Evolutionary conservation across 768 basidiomycete genomes (phyloP).

Genomic region (Mycena venus): DNA sequence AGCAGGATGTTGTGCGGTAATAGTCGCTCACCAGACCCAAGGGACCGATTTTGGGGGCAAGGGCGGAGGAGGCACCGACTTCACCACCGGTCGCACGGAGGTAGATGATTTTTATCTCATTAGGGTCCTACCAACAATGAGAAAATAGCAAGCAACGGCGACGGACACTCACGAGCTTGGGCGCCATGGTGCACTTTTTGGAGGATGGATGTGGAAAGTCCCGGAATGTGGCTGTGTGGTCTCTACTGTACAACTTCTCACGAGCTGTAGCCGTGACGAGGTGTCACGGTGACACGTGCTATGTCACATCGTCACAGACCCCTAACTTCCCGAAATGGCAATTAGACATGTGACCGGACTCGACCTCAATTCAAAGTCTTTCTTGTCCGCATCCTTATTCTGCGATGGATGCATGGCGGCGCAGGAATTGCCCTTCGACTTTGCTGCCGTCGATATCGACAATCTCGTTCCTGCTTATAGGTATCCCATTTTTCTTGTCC

Average conservation of each 20-base stretch:
- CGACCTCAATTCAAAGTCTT: too few relatives aligned
- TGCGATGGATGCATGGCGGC: slow-evolving; percentile 88
- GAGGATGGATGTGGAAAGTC: slow-evolving; percentile 40
- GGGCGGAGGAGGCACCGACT: slow-evolving; percentile 97
- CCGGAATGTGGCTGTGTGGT: slow-evolving; percentile 59
- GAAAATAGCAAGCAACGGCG: not conserved
- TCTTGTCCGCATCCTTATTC: too few relatives aligned
- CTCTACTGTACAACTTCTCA: too few relatives aligned
- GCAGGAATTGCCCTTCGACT: slow-evolving; percentile 80
- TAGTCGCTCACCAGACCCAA: slow-evolving; percentile 89
- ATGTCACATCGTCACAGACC: too few relatives aligned
- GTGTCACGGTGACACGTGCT: too few relatives aligned
- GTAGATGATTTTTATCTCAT: slow-evolving; percentile 99
- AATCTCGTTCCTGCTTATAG: slow-evolving; percentile 90
- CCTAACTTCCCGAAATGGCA: too few relatives aligned
- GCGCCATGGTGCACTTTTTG: slow-evolving; percentile 40
- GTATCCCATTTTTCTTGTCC: slow-evolving; percentile 59
- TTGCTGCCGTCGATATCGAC: slow-evolving; percentile 89
- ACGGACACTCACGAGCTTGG: slow-evolving; percentile 70
- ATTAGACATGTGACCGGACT: slow-evolving; percentile 6
- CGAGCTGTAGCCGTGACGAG: too few relatives aligned
- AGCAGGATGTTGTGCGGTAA: slow-evolving; percentile 8
- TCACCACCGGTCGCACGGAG: slow-evolving; percentile 99
- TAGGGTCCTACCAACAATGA: slow-evolving; percentile 80
- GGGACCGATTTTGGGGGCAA: slow-evolving; percentile 99